These are phyloP conservation scores for Mesembryanthemum crystallinum DNA, from an alignment of 148 eudicot species.

Conservation along the genomic window DNA sequence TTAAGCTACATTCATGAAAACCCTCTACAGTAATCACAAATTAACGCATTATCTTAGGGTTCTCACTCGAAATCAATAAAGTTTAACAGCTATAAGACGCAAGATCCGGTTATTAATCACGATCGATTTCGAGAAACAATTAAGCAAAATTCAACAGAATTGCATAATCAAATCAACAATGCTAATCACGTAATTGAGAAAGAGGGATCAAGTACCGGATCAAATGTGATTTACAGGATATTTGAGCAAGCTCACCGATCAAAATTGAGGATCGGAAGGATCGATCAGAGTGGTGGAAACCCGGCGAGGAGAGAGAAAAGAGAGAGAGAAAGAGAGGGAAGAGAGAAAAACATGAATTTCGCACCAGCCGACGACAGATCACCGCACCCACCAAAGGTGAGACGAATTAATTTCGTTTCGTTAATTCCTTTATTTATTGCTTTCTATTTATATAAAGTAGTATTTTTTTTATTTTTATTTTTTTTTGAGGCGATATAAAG, in stretches of 20 bases:
- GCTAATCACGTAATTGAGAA: not conserved
- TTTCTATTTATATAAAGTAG: not conserved
- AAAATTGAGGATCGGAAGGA: constrained; percentile 1
- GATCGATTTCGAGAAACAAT: not conserved
- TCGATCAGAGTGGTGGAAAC: not conserved
- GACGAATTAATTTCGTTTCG: not conserved
- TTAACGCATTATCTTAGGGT: constrained; percentile 9
- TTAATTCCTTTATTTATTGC: not conserved
- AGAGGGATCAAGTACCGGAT: not conserved
- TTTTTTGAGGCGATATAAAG: not conserved
- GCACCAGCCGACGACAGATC: constrained; percentile 29
- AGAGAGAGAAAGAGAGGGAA: constrained; percentile 6
- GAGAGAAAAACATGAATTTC: constrained; percentile 9
- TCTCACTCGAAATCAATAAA: not conserved
- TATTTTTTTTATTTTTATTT: too few species aligned
- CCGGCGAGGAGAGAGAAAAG: too few species aligned
- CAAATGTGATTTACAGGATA: not conserved
- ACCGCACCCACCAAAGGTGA: constrained; percentile 1
- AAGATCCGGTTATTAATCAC: constrained; percentile 31
- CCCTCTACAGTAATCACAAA: constrained; percentile 10
- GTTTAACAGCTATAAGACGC: constrained; percentile 1
- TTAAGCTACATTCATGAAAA: constrained; percentile 29
- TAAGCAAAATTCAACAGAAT: not conserved
- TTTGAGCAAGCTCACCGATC: constrained; percentile 15
- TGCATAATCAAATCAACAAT: not conserved